Conservation (phyloP, 2,329 filamentous ascomycete genomes). For the Fusarium pseudonygamai region DNA sequence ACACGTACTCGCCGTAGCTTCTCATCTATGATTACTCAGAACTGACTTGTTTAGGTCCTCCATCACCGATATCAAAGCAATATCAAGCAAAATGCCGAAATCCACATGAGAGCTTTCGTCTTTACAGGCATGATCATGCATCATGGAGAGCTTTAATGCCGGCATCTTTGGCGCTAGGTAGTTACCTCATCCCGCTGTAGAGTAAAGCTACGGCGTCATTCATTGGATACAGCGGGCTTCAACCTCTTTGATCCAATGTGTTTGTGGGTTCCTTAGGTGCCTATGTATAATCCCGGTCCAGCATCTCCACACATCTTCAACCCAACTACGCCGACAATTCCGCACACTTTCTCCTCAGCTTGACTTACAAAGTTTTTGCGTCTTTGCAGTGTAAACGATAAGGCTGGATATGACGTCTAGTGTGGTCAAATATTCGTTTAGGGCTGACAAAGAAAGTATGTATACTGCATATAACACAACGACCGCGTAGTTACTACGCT, state of each 20-base stretch:
- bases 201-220: not conserved
- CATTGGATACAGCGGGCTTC: not conserved
- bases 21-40: not conserved
- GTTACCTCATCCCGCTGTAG: not conserved
- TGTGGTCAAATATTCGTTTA: not conserved
- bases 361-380: not conserved
- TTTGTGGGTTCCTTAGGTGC: not conserved
- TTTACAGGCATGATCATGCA: not conserved
- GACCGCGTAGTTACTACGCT: not conserved
- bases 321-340: conserved; percentile 13
- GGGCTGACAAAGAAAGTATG: conserved; percentile 5
- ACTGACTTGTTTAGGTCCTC: not conserved
- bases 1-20: not conserved
- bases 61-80: not conserved
- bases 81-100: not conserved
- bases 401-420: conserved; percentile 19
- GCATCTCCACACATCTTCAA: not conserved
- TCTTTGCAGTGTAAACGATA: conserved; percentile 3
- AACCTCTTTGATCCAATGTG: not conserved
- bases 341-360: not conserved
- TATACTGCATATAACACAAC: too few relatives aligned
- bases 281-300: not conserved
- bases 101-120: not conserved
- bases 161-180: conserved; percentile 12
- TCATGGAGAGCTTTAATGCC: conserved; percentile 1